phyloP scores from a whole-genome alignment of 768 basidiomycete genomes.

The Trichaptum fuscoviolaceum region DNA sequence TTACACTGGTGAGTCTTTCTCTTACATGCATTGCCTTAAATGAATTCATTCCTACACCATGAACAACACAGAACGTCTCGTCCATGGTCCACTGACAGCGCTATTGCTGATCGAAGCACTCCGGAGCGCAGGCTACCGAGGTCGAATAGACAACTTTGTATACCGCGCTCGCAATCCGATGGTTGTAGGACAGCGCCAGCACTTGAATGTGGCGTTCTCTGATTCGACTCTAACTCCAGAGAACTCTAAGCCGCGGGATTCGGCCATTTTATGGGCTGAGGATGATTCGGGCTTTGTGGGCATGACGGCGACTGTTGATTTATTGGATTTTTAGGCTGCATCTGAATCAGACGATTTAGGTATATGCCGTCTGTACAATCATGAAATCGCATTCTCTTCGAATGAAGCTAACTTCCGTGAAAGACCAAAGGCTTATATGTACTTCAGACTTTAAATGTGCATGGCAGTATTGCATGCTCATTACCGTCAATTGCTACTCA shows the following conservation, averaged over 20 bases:
- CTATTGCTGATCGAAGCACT: slow-evolving; percentile 69
- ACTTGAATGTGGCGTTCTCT: slow-evolving; percentile 41
- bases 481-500: too few relatives aligned
- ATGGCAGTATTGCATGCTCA: too few relatives aligned
- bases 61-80: slow-evolving; percentile 56
- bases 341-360: too few relatives aligned
- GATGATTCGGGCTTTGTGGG: slow-evolving; percentile 56
- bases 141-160: slow-evolving; percentile 47
- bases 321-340: slow-evolving; percentile 11
- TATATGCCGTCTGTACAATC: too few relatives aligned
- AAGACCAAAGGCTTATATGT: too few relatives aligned
- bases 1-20: slow-evolving; percentile 50
- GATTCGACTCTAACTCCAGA: slow-evolving; percentile 2
- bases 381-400: too few relatives aligned
- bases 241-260: slow-evolving; percentile 27
- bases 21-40: slow-evolving; percentile 4
- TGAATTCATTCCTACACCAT: background rate
- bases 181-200: slow-evolving; percentile 44
- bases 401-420: too few relatives aligned
- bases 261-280: slow-evolving; percentile 51
- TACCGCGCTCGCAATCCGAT: slow-evolving; percentile 68
- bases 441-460: too few relatives aligned
- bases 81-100: slow-evolving; percentile 80
- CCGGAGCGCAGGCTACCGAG: slow-evolving; percentile 42
- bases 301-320: slow-evolving; percentile 54